Percentiles rank a stretch among this genome's conserved stretches.
phyloP scores from a whole-genome alignment of 805 yeast genomes.

The Kodamaea lidongshanica region DNA sequence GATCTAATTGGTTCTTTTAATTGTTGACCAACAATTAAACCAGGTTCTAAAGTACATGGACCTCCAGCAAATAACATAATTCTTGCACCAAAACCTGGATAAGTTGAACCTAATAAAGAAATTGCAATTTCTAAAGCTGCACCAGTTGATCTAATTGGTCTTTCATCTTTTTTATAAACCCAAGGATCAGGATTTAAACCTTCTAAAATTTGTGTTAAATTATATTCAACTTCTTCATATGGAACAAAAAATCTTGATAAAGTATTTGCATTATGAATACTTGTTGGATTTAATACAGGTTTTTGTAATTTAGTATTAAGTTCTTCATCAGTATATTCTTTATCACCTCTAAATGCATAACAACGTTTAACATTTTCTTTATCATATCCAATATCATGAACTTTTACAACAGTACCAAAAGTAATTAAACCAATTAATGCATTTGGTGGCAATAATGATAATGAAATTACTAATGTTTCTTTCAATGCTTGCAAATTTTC shows the following conservation, averaged over 20 bases:
- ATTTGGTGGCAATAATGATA: constrained; percentile 81
- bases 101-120: constrained; percentile 72
- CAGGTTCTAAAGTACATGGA: constrained; percentile 92
- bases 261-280: constrained; percentile 22
- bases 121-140: constrained; percentile 85
- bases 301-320: constrained; percentile 47
- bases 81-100: constrained; percentile 82
- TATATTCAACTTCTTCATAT: constrained; percentile 73
- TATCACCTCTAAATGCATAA: constrained; percentile 82
- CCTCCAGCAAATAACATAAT: constrained; percentile 90
- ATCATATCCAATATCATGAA: constrained; percentile 69
- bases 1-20: constrained; percentile 95
- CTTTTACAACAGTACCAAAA: constrained; percentile 83
- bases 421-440: constrained; percentile 85
- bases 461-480: constrained; percentile 68
- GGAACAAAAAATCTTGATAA: constrained; percentile 65
- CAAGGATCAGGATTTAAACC: constrained; percentile 76
- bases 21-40: constrained; percentile 85
- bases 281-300: constrained; percentile 22
- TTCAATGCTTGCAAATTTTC: constrained; percentile 81
- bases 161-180: constrained; percentile 76
- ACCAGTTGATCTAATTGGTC: constrained; percentile 91
- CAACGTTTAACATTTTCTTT: constrained; percentile 67
- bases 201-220: constrained; percentile 73
- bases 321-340: constrained; percentile 72